Conservation (phyloP, 768 basidiomycete genomes). For the Amyloporia xantha region DNA sequence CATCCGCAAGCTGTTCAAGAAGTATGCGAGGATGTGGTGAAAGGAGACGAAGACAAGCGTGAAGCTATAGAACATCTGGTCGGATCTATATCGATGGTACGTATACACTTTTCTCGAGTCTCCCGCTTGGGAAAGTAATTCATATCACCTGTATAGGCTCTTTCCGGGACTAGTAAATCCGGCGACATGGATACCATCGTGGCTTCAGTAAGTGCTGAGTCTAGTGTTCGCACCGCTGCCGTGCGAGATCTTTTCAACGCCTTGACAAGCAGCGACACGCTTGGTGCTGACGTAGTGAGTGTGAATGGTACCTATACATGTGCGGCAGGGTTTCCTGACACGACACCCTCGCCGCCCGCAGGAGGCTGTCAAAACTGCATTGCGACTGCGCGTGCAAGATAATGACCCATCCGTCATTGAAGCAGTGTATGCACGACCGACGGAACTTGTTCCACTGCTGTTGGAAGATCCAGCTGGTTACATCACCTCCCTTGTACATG, state of each 20-base stretch:
- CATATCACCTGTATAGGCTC: not conserved
- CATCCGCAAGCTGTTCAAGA: conserved; percentile 45
- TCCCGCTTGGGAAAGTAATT: not conserved
- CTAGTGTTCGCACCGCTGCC: conserved; percentile 50
- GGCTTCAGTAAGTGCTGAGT: conserved; percentile 56
- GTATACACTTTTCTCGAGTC: conserved; percentile 10
- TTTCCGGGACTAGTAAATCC: not conserved
- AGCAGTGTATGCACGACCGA: conserved; percentile 54
- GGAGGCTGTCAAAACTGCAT: conserved; percentile 54
- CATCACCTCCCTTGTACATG: conserved; percentile 35
- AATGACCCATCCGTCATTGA: conserved; percentile 53
- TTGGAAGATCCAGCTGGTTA: conserved; percentile 37
- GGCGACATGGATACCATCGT: conserved; percentile 26
- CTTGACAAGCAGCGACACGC: conserved; percentile 22
- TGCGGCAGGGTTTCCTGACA: too few species aligned
- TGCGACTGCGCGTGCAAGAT: conserved; percentile 68
- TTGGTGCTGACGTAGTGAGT: conserved; percentile 41
- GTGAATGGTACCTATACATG: too few species aligned
- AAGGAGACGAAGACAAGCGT: conserved; percentile 24
- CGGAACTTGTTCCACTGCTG: conserved; percentile 39
- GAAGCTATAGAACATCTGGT: conserved; percentile 47
- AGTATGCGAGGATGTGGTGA: conserved; percentile 32
- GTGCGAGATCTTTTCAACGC: conserved; percentile 49
- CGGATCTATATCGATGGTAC: conserved; percentile 52
- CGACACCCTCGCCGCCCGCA: conserved; percentile 23